These are phyloP conservation scores for Acacia confusa DNA, from an alignment of 306 rosid species.

Conservation along the genomic window DNA sequence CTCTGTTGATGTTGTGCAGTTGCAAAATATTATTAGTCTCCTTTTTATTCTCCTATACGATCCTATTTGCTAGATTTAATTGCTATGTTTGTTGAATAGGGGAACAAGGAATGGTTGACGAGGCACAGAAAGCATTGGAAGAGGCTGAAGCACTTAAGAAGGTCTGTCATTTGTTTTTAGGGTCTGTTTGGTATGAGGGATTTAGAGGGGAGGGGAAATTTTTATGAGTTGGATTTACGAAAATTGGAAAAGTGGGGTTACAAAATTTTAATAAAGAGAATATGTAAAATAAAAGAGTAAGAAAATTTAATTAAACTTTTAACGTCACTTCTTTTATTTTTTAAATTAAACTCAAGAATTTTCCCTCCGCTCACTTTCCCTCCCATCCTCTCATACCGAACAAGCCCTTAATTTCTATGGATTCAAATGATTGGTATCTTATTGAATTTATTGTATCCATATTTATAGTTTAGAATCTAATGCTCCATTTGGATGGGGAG, in stretches of 20 bases:
- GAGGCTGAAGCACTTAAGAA: conserved; percentile 99
- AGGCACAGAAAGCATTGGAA: conserved; percentile 98
- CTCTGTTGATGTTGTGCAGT: conserved; percentile 20
- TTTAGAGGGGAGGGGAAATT: too few relatives aligned
- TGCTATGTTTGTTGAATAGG: conserved; percentile 55
- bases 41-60: neutral
- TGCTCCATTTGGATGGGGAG: neutral
- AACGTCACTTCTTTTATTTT: too few relatives aligned
- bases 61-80: neutral
- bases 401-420: conserved; percentile 2
- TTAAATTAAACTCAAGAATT: too few relatives aligned
- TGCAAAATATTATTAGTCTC: neutral
- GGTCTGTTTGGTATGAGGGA: too few relatives aligned
- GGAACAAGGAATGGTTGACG: conserved; percentile 98
- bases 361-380: too few relatives aligned
- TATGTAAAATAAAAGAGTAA: too few relatives aligned
- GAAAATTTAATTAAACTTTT: too few relatives aligned
- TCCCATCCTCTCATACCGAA: too few relatives aligned
- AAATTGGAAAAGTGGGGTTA: too few relatives aligned
- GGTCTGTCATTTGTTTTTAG: conserved; percentile 45
- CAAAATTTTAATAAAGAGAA: too few relatives aligned
- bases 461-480: neutral
- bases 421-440: conserved; percentile 11
- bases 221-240: too few relatives aligned
- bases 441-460: neutral